phyloP scores from a whole-genome alignment of 352 stramenopile species.

The Globisporangium uncinulatum region DNA sequence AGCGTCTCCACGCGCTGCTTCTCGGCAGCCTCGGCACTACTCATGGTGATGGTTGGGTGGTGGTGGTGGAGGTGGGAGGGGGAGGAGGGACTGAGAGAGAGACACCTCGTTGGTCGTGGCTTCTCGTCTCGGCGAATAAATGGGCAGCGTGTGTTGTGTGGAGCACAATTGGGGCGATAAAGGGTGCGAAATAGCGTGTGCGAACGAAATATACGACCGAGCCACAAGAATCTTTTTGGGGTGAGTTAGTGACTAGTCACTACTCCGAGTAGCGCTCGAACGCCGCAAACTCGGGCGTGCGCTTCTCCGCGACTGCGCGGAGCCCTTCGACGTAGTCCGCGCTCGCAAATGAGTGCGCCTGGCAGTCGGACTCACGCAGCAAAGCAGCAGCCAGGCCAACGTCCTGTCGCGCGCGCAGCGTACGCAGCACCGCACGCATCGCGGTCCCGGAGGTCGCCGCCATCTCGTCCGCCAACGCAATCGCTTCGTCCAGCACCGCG shows the following conservation, averaged over 20 bases:
- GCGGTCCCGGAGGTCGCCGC: constrained; percentile 43
- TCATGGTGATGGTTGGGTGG: constrained; percentile 19
- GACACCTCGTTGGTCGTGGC: too few species aligned
- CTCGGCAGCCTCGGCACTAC: constrained; percentile 36
- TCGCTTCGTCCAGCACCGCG: constrained; percentile 39
- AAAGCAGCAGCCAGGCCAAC: constrained; percentile 57
- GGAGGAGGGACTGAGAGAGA: neutral
- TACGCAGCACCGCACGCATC: constrained; percentile 56
- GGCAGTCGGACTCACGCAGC: constrained; percentile 65
- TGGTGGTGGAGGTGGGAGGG: neutral
- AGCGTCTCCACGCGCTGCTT: constrained; percentile 71
- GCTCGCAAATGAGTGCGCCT: constrained; percentile 77
- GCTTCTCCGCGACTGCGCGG: constrained; percentile 61
- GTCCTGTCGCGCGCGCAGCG: constrained; percentile 63
- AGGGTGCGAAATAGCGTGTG: neutral
- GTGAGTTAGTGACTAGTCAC: neutral
- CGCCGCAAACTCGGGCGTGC: constrained; percentile 46
- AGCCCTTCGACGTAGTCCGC: constrained; percentile 79
- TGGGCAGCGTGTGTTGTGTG: neutral
- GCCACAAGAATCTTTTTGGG: constrained; percentile 10
- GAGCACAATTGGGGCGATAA: too few species aligned
- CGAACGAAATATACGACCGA: neutral
- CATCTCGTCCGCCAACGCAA: constrained; percentile 55
- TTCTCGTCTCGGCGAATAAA: neutral
- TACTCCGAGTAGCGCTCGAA: constrained; percentile 31